A percentile compares a stretch with the other conserved stretches of the same genome.
These are phyloP conservation scores for Eimeria acervulina DNA, from an alignment of 169 alveolate genomes.

Conservation along the genomic window DNA sequence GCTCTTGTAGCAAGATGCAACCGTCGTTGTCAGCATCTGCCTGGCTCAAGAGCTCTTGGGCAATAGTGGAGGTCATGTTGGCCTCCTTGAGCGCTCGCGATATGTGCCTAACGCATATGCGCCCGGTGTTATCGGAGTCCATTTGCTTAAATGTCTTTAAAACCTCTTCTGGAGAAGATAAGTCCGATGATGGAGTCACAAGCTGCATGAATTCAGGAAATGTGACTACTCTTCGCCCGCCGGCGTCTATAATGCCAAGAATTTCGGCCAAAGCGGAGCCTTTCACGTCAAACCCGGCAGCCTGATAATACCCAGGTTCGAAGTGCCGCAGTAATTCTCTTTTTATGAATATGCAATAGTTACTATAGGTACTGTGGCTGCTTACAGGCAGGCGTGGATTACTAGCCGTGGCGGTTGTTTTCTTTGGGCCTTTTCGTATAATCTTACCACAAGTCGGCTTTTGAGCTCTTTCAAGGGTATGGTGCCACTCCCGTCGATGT, in stretches of 20 bases:
- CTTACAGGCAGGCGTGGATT: not conserved
- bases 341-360: not conserved
- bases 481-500: slow-evolving; percentile 64
- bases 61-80: slow-evolving; percentile 23
- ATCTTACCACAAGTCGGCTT: slow-evolving; percentile 52
- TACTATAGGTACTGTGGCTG: not conserved
- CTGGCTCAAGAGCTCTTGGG: slow-evolving; percentile 55
- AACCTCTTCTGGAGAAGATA: slow-evolving; percentile 70
- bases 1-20: slow-evolving; percentile 40
- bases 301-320: not conserved
- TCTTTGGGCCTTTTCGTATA: not conserved
- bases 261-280: slow-evolving; percentile 67
- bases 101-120: slow-evolving; percentile 54
- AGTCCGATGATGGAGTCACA: slow-evolving; percentile 64
- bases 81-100: slow-evolving; percentile 63
- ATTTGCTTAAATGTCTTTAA: slow-evolving; percentile 49
- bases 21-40: slow-evolving; percentile 74
- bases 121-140: slow-evolving; percentile 69
- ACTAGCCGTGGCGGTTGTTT: not conserved
- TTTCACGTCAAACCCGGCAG: slow-evolving; percentile 71
- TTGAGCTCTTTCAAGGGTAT: slow-evolving; percentile 71
- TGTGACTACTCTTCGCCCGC: slow-evolving; percentile 47
- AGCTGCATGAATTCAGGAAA: slow-evolving; percentile 78
- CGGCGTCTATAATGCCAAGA: slow-evolving; percentile 20
- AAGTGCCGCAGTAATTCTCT: not conserved